Conservation (phyloP, 129 eudicot genomes). For the Heracleum sosnowskyi region DNA sequence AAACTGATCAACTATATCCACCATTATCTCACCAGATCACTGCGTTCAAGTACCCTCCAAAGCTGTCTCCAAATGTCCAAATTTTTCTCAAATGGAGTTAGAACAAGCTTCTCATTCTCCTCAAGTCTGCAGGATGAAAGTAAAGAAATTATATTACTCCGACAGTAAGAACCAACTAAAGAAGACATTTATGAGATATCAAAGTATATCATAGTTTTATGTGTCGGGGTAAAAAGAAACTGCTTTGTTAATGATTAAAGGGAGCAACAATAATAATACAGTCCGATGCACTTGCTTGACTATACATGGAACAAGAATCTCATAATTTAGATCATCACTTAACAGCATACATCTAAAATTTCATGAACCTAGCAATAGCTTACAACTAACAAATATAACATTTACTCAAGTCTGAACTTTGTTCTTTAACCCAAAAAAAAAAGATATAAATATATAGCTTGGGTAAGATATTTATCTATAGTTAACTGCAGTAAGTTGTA, state of each 20-base stretch:
- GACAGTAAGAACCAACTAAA: background rate
- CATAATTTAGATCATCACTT: background rate
- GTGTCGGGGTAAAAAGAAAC: too few species aligned
- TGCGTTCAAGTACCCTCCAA: slow-evolving; percentile 98
- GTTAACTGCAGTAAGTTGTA: background rate
- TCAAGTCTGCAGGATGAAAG: slow-evolving; percentile 54
- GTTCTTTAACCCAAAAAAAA: background rate
- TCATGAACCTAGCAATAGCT: background rate
- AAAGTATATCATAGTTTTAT: background rate
- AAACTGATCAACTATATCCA: background rate
- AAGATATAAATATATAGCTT: background rate
- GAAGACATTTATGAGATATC: background rate
- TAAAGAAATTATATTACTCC: background rate
- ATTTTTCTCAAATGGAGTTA: slow-evolving; percentile 96
- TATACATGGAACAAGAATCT: background rate
- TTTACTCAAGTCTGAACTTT: background rate
- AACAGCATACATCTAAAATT: background rate
- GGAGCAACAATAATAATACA: background rate
- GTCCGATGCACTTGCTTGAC: background rate
- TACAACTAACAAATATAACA: background rate
- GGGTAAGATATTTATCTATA: background rate
- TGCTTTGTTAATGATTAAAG: background rate
- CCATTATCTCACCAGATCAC: slow-evolving; percentile 66
- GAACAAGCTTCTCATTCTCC: slow-evolving; percentile 91
- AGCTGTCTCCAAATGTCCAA: slow-evolving; percentile 98